Base-by-base conservation (phyloP, 1,139 yeast genomes). In the Blastobotrys buckinghamii region DNA sequence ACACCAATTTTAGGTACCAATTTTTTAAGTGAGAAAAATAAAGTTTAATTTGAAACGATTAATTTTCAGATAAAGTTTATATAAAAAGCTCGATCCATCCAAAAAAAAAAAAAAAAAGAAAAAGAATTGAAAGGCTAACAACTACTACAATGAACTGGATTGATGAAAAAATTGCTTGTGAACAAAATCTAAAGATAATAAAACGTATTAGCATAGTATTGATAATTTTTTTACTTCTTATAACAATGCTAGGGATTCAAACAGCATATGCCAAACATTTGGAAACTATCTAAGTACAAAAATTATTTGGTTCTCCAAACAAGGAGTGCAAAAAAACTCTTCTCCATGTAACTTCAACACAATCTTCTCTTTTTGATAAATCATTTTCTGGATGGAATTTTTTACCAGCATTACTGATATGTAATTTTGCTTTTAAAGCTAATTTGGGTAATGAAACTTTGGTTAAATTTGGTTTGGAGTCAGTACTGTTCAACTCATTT, bases 291-390 rank as follows among this genome's bases (percentile, higher is more conserved):
- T 17, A 35, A 17, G 10, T 29, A 44, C 63, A 59, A 45, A 59
- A 59, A 36, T 52, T 55, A 13, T 51, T 50, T 1, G 55, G 53
- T 13, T 51, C 53, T 1, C 63, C 63, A 40, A 52, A 59, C n/a
- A 59, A 41, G 6, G 62, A 58, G 42, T 58, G 57, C 37, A 52
- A 45, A 49, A 59, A 59, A n/a, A 59, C 56, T 7, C 50, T 46
- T 35, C 51, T 51, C 63, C 63, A 59, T 0, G 62, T 57, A 35
- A 59, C 54, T n/a, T 56, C 53, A 1, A 53, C 55, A 42, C 63
- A 59, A 20, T 56, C 48, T 26, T 29, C 13, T 46, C 32, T 2
- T 27, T 38, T 7, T 17, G 9, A 24, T 19, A 15, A 5, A 15
- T 32, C 7, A 12, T 4, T 10, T 6, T 35, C 12, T 4, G 5